phyloP scores from a whole-genome alignment of 2,329 filamentous ascomycete species.

The Alternaria panax region DNA sequence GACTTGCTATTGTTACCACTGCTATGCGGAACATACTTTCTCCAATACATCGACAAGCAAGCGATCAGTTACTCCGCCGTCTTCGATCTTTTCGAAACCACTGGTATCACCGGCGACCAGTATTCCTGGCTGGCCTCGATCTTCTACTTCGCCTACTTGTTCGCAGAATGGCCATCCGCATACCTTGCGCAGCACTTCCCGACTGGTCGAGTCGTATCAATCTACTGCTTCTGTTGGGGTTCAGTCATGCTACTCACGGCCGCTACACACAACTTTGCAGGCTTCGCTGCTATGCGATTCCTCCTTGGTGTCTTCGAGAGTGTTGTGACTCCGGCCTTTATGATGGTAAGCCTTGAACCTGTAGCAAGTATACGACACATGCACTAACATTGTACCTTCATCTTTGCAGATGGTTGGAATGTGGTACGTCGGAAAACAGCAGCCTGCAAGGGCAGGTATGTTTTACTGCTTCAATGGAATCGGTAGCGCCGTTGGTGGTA shows the following conservation, averaged over 20 bases:
- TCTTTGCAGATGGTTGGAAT: slow-evolving; percentile 6
- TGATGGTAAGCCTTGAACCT: slow-evolving; percentile 22
- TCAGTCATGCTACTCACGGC: slow-evolving; percentile 28
- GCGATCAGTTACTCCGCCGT: slow-evolving; percentile 63
- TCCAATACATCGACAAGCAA: slow-evolving; percentile 66
- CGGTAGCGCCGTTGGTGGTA: slow-evolving; percentile 36
- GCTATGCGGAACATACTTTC: slow-evolving; percentile 58
- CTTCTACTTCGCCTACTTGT: slow-evolving; percentile 59
- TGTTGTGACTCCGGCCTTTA: slow-evolving; percentile 28
- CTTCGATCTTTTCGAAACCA: slow-evolving; percentile 62
- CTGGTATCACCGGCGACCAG: slow-evolving; percentile 56
- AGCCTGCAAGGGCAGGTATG: slow-evolving; percentile 32
- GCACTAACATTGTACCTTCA: background rate
- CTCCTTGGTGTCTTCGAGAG: slow-evolving; percentile 34
- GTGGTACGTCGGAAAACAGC: slow-evolving; percentile 20
- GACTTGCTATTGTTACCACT: slow-evolving; percentile 62
- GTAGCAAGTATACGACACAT: background rate
- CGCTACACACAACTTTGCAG: slow-evolving; percentile 29
- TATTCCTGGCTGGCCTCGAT: slow-evolving; percentile 65
- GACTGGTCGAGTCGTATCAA: slow-evolving; percentile 43
- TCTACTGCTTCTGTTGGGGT: slow-evolving; percentile 27
- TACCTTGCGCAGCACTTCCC: slow-evolving; percentile 43
- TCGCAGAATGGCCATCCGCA: slow-evolving; percentile 29
- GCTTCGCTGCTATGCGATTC: slow-evolving; percentile 28
- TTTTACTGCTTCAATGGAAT: slow-evolving; percentile 36